These are phyloP conservation scores for Mortierella sp. DNA, from an alignment of 371 early-diverging fungal genomes.

Conservation along the genomic window DNA sequence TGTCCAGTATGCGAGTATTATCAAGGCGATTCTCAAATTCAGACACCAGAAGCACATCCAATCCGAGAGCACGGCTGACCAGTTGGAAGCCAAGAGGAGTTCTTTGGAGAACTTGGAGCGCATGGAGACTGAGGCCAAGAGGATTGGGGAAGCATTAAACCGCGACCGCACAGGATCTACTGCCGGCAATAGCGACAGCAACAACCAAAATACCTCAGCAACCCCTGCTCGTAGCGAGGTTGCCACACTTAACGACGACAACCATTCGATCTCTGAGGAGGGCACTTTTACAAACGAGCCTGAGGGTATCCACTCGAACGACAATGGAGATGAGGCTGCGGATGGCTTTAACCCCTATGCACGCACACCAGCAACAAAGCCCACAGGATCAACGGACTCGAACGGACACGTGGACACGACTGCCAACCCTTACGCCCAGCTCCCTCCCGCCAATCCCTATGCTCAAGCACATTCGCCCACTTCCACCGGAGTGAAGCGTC, in stretches of 20 bases:
- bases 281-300: conserved; percentile 39
- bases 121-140: conserved; percentile 89
- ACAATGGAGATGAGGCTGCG: conserved; percentile 17
- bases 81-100: conserved; percentile 79
- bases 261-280: conserved; percentile 32
- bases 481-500: conserved; percentile 36
- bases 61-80: conserved; percentile 81
- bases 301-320: conserved; percentile 26
- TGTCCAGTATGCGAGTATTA: conserved; percentile 86
- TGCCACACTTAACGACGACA: background rate
- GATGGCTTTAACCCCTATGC: conserved; percentile 26
- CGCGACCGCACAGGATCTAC: conserved; percentile 43
- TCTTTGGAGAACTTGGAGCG: conserved; percentile 76
- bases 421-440: conserved; percentile 39
- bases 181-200: conserved; percentile 1
- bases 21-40: conserved; percentile 88
- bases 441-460: conserved; percentile 44
- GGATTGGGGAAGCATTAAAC: conserved; percentile 85
- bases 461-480: conserved; percentile 41
- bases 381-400: background rate
- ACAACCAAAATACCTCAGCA: conserved; percentile 16
- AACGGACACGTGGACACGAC: conserved; percentile 1
- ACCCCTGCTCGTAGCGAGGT: conserved; percentile 10
- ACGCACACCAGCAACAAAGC: background rate
- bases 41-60: conserved; percentile 91